These are phyloP conservation scores for Uncinocarpus reesii DNA, from an alignment of 2,329 filamentous ascomycete genomes.

Conservation along the genomic window DNA sequence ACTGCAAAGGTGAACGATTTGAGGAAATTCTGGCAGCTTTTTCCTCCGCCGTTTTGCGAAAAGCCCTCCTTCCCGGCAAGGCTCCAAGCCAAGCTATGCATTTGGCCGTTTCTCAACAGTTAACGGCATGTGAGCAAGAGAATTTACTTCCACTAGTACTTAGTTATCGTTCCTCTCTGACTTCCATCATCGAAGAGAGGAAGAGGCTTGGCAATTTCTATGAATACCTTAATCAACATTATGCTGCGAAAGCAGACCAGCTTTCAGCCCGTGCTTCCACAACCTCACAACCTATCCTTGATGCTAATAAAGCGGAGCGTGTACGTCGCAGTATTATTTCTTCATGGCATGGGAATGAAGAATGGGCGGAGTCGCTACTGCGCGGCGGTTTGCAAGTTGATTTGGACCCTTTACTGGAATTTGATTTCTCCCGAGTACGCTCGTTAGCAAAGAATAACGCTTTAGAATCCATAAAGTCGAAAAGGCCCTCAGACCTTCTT, in stretches of 20 bases:
- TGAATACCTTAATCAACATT: constrained; percentile 51
- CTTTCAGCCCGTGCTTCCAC: constrained; percentile 33
- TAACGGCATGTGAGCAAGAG: constrained; percentile 27
- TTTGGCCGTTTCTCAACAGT: constrained; percentile 33
- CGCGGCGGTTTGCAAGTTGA: constrained; percentile 51
- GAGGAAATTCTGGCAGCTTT: constrained; percentile 78
- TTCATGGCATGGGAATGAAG: constrained; percentile 68
- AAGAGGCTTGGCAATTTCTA: constrained; percentile 50
- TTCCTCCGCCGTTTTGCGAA: constrained; percentile 71
- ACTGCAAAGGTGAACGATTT: constrained; percentile 84
- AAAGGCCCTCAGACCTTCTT: constrained; percentile 36
- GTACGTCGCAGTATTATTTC: constrained; percentile 52
- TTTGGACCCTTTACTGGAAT: constrained; percentile 54
- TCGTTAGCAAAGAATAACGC: constrained; percentile 46
- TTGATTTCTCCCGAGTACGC: constrained; percentile 63
- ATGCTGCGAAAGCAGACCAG: constrained; percentile 53
- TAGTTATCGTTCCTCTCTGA: constrained; percentile 60
- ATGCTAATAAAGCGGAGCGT: constrained; percentile 19
- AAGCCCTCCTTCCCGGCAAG: constrained; percentile 37
- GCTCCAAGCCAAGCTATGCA: constrained; percentile 6
- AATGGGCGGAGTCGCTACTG: constrained; percentile 62
- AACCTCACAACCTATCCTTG: constrained; percentile 16
- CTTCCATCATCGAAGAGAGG: constrained; percentile 50
- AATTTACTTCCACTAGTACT: constrained; percentile 56
- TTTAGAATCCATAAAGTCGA: constrained; percentile 33